Evolutionary conservation across 129 eudicot species (phyloP).

Genomic region (Escallonia rubra): DNA sequence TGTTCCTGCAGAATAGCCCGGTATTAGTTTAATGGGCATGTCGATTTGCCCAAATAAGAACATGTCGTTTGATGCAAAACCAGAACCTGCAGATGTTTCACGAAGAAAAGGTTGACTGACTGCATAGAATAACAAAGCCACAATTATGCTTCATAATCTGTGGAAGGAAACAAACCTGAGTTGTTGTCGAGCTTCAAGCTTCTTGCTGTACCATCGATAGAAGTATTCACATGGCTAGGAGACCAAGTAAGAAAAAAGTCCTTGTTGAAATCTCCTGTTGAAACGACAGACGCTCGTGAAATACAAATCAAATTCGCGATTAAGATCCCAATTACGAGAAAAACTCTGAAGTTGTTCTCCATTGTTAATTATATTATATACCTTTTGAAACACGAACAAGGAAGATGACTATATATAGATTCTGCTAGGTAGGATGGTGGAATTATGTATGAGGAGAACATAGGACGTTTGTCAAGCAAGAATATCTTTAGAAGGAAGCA

Average conservation of each 20-base stretch:
- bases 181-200: conserved; percentile 62
- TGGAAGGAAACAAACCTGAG: conserved; percentile 39
- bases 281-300: conserved; percentile 58
- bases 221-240: conserved; percentile 76
- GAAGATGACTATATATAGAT: conserved; percentile 20
- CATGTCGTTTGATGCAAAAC: conserved; percentile 64
- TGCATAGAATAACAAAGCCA: too few relatives aligned
- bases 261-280: conserved; percentile 68
- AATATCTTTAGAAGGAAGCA: conserved; percentile 73
- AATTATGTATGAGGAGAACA: conserved; percentile 25
- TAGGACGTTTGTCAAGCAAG: conserved; percentile 38
- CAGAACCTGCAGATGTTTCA: conserved; percentile 44
- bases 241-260: conserved; percentile 79
- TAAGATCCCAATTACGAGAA: conserved; percentile 27
- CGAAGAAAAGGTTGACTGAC: background rate
- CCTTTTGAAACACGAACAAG: conserved; percentile 10
- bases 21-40: conserved; percentile 73
- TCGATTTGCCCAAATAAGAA: conserved; percentile 89
- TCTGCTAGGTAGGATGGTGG: conserved; percentile 25
- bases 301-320: conserved; percentile 13
- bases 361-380: conserved; percentile 11
- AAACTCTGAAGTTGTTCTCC: conserved; percentile 28
- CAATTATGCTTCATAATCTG: too few relatives aligned
- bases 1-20: conserved; percentile 87
- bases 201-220: conserved; percentile 62